phyloP scores from a whole-genome alignment of 768 basidiomycete genomes.

The Pisolithus tinctorius region DNA sequence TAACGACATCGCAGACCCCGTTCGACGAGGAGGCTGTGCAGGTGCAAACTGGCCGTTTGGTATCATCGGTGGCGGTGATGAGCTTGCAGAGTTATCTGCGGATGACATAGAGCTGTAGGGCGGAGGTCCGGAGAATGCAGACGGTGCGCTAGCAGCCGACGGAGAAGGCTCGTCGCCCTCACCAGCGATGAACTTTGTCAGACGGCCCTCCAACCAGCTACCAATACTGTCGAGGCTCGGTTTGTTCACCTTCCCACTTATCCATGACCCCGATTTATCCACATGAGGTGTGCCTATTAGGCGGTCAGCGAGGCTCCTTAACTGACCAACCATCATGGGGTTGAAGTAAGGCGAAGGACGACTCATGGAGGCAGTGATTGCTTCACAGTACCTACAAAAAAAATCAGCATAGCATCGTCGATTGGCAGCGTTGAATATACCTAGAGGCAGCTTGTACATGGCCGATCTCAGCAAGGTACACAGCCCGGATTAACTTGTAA shows the following conservation, averaged over 20 bases:
- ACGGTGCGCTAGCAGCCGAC: constrained; percentile 33
- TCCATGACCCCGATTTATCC: constrained; percentile 83
- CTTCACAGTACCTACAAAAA: constrained; percentile 83
- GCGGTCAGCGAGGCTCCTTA: constrained; percentile 75
- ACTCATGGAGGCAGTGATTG: constrained; percentile 62
- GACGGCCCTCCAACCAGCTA: constrained; percentile 84
- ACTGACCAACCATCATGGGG: constrained; percentile 57
- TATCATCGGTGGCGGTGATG: constrained; percentile 65
- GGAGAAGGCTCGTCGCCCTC: constrained; percentile 53
- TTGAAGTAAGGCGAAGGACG: constrained; percentile 65
- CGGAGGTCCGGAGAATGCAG: constrained; percentile 70
- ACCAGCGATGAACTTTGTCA: constrained; percentile 94
- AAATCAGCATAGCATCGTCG: constrained; percentile 1
- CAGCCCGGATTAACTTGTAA: constrained; percentile 77
- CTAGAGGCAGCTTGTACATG: constrained; percentile 69
- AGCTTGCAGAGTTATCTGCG: constrained; percentile 60
- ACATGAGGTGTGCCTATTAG: constrained; percentile 63
- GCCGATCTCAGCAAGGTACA: constrained; percentile 73
- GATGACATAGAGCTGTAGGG: constrained; percentile 92
- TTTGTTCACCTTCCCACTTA: constrained; percentile 76
- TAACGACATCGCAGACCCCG: constrained; percentile 63
- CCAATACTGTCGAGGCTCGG: constrained; percentile 90
- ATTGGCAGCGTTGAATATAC: constrained; percentile 32
- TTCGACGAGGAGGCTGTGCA: constrained; percentile 45
- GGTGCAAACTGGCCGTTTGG: constrained; percentile 31